Evolutionary conservation across 371 early-diverging fungal species (phyloP).

Genomic region (Mortierella sp.): DNA sequence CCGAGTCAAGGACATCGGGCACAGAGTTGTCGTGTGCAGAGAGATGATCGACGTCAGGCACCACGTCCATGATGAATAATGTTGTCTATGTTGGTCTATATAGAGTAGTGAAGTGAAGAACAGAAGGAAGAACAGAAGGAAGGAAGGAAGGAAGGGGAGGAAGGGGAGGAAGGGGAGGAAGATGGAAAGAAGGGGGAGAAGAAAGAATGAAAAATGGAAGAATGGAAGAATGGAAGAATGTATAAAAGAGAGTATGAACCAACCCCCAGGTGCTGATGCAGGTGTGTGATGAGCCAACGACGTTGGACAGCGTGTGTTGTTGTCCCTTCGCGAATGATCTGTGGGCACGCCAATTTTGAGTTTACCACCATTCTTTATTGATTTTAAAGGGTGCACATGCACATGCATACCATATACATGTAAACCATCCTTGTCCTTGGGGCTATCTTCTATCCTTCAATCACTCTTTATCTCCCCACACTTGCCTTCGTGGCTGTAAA

Average conservation of each 20-base stretch:
- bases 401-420: too few species aligned
- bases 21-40: slow-evolving; percentile 26
- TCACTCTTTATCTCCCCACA: slow-evolving; percentile 26
- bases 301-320: background rate
- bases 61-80: slow-evolving; percentile 41
- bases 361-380: background rate
- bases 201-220: background rate
- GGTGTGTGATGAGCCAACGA: slow-evolving; percentile 1
- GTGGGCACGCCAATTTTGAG: slow-evolving; percentile 1
- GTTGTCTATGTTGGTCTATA: slow-evolving; percentile 3
- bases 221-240: background rate
- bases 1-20: slow-evolving; percentile 38
- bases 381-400: too few species aligned
- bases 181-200: slow-evolving; percentile 1
- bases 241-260: background rate
- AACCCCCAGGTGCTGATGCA: background rate
- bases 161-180: background rate
- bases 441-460: too few species aligned
- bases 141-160: background rate
- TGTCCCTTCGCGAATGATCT: background rate
- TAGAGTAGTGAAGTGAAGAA: slow-evolving; percentile 1
- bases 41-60: slow-evolving; percentile 45
- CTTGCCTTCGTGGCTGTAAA: slow-evolving; percentile 22
- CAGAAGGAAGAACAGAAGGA: background rate
- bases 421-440: too few species aligned